Conservation (phyloP, 495 filamentous ascomycete genomes). For the Talaromyces thailandensis region DNA sequence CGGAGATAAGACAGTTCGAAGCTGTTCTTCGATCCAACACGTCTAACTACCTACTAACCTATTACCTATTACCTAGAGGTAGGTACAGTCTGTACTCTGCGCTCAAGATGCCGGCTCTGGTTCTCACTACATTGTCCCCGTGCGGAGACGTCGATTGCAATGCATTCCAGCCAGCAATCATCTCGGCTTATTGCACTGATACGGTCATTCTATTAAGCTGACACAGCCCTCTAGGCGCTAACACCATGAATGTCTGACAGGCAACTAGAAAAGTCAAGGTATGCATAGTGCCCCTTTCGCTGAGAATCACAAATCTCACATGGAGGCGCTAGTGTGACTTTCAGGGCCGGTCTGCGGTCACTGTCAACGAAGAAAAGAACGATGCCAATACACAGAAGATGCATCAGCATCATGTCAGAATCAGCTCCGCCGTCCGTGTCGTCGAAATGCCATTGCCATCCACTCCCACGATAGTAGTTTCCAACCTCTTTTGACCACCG, state of each 20-base stretch:
- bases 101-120: not conserved
- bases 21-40: too few species aligned
- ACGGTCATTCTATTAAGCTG: not conserved
- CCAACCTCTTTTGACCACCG: not conserved
- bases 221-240: slow-evolving; percentile 14
- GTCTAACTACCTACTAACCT: too few species aligned
- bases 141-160: not conserved
- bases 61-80: too few species aligned
- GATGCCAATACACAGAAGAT: not conserved
- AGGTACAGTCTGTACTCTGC: too few species aligned
- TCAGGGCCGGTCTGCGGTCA: slow-evolving; percentile 14
- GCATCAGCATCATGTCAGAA: not conserved
- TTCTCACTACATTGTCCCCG: not conserved
- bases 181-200: not conserved
- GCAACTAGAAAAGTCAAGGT: slow-evolving; percentile 33
- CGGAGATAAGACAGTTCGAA: not conserved
- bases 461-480: not conserved
- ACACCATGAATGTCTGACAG: slow-evolving; percentile 29
- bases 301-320: slow-evolving; percentile 7
- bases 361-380: slow-evolving; percentile 11
- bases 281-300: not conserved
- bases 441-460: not conserved
- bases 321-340: not conserved
- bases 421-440: not conserved
- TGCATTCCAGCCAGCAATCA: not conserved